Conservation (phyloP, 345 rosid genomes). For the Excoecaria cochinchinensis region DNA sequence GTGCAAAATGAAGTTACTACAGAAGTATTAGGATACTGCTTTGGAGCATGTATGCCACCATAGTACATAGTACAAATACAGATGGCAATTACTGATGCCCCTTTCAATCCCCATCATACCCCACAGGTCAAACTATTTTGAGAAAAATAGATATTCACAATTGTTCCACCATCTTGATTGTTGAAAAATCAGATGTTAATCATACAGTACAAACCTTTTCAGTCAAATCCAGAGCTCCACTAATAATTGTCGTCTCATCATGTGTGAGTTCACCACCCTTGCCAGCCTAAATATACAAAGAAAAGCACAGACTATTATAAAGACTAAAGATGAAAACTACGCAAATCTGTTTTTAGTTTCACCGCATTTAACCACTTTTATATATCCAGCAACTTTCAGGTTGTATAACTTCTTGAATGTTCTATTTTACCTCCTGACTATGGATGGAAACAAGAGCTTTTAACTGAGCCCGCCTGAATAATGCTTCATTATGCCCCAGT, state of each 20-base stretch:
- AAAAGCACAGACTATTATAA: slow-evolving; percentile 28
- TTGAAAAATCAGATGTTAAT: not conserved
- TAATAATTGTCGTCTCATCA: slow-evolving; percentile 92
- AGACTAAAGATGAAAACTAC: slow-evolving; percentile 21
- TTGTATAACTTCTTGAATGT: not conserved
- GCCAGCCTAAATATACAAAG: slow-evolving; percentile 66
- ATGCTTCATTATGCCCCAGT: slow-evolving; percentile 85
- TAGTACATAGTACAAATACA: not conserved
- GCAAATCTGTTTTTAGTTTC: not conserved
- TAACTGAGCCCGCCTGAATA: slow-evolving; percentile 92
- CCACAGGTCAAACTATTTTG: not conserved
- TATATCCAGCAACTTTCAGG: slow-evolving; percentile 7
- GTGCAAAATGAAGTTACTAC: not conserved
- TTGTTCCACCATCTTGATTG: not conserved
- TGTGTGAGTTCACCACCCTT: slow-evolving; percentile 98
- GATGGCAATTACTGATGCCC: not conserved
- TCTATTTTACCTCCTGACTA: slow-evolving; percentile 64
- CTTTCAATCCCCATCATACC: not conserved
- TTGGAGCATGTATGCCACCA: not conserved
- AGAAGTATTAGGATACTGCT: not conserved
- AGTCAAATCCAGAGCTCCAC: slow-evolving; percentile 94
- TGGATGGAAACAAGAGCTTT: slow-evolving; percentile 96
- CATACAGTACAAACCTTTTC: slow-evolving; percentile 63
- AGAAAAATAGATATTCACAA: not conserved
- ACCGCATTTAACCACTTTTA: not conserved